phyloP scores from a whole-genome alignment of 495 filamentous ascomycete species.

The Talaromyces thailandensis region DNA sequence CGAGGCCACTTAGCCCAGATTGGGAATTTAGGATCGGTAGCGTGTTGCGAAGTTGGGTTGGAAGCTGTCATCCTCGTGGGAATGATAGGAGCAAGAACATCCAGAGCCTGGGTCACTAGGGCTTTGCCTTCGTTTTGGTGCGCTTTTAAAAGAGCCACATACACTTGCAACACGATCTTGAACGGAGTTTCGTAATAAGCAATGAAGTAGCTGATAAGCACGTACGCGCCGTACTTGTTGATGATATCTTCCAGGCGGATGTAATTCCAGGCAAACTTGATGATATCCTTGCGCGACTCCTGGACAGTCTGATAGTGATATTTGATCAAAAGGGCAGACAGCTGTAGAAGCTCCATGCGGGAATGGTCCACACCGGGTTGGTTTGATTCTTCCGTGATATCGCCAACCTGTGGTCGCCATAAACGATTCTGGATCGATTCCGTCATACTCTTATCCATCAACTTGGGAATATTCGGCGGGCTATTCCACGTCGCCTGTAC shows the following conservation, averaged over 20 bases:
- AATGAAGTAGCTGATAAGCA: constrained; percentile 95
- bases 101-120: constrained; percentile 86
- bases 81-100: constrained; percentile 86
- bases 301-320: constrained; percentile 77
- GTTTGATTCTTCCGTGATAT: constrained; percentile 74
- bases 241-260: constrained; percentile 96
- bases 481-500: constrained; percentile 55
- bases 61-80: constrained; percentile 49
- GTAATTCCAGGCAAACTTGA: constrained; percentile 98
- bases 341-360: constrained; percentile 88
- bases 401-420: constrained; percentile 81
- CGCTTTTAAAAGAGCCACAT: constrained; percentile 79
- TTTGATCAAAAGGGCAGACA: constrained; percentile 90
- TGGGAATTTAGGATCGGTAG: constrained; percentile 50
- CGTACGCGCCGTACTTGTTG: constrained; percentile 97
- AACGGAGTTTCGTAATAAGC: constrained; percentile 91
- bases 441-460: constrained; percentile 83
- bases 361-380: constrained; percentile 91
- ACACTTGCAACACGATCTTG: constrained; percentile 93
- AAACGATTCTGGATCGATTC: constrained; percentile 89
- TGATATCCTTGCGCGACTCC: constrained; percentile 93
- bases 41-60: constrained; percentile 23
- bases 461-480: constrained; percentile 50
- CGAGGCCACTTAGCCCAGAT: constrained; percentile 88
- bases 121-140: constrained; percentile 92